Base-by-base conservation (phyloP, 2,329 filamentous ascomycete species). In the Akanthomyces lecanii region DNA sequence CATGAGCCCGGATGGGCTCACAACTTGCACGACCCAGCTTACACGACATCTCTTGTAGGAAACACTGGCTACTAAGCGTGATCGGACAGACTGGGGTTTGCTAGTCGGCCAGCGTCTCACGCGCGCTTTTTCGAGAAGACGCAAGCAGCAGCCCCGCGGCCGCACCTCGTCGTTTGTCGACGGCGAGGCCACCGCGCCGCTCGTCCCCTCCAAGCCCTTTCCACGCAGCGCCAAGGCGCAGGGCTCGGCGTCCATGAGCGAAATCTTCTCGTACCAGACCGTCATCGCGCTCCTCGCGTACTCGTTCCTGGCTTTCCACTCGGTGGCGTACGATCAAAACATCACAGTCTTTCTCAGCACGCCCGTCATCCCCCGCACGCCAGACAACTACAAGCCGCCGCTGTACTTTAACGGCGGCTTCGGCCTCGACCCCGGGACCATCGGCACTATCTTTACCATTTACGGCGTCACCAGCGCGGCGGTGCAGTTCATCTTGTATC, bases 291-390 rank as follows among this genome's bases (percentile, higher is more conserved):
- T 98, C 1, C 66, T 91, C 2, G 83, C 88, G 0, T 97, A 98
- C 75, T 89, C 89, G 1, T 81, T 95, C 56, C 81, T 98, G 21
- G 90, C 92, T 0, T 82, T 96, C 55, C 92, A 97, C 74, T 88
- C 86, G 0, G 86, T 96, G 45, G 88, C 91, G 0, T 97, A 88
- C 71, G 94, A 98, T 74, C 92, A 96, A 71, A 81, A 94, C 2
- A 84, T 98, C 1, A 90, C 92, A 3, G 91, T 97, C 0, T 96
- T 96, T 73, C 83, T 97, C 70, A 90, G 96, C 75, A 89, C 91
- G 67, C 89, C 89, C 0, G 71, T 81, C 5, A 75, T 83, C 40
- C 75, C 83, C 53, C 82, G 85, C 63, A 84, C 85, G 0, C 77
- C 82, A 0, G 78, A 86, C 12, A 85, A 85, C 69, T 84, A 81